Evolutionary conservation across 164 flowering plant species (phyloP), one percentile per base, ranked within the genome.

Genomic region (Kingdonia uniflora): DNA sequence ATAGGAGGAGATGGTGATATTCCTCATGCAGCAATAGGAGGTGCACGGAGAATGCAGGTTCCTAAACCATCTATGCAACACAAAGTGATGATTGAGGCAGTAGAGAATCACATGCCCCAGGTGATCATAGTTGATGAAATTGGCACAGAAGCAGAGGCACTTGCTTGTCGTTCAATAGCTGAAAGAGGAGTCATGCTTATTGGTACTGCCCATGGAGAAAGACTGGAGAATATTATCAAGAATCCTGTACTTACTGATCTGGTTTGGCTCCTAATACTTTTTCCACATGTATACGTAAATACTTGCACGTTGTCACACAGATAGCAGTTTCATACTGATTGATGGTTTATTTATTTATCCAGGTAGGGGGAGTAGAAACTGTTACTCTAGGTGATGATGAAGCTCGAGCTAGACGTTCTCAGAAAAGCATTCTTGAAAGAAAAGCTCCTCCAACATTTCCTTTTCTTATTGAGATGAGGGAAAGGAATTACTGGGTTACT

Each of bases 71-170:
- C 77, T 12, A 61, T 80, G 85, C 87, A 81, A 57, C 80, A 81
- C 58, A 73, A 49, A 49, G 78, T 81, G 35, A 84, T 84, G 92
- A 77, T 76, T 71, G 92, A 81, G 65, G 87, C 85, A 49, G 85
- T 84, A 45, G 87, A 81, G 59, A 84, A 84, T 67, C 92, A 81
- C 72, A 84, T 76, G 87, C 92, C 85, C 54, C 74, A 84, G 71
- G 83, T 78, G 58, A 79, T 84, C 56, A 75, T 84, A 37, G 80
- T 84, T 57, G 92, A 84, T 72, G 92, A 84, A 65, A 77, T 84
- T 68, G 79, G 87, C 64, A 80, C 85, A 4, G 80, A 80, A 68
- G 77, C 78, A 52, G 92, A 84, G 61, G 80, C 80, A 19, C 63
- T 65, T 56, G 87, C 92, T 63, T 79, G 80, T 57, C 76, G 82